These are phyloP conservation scores for Flammula alnicola DNA, from an alignment of 1,284 basidiomycete species.

Conservation along the genomic window DNA sequence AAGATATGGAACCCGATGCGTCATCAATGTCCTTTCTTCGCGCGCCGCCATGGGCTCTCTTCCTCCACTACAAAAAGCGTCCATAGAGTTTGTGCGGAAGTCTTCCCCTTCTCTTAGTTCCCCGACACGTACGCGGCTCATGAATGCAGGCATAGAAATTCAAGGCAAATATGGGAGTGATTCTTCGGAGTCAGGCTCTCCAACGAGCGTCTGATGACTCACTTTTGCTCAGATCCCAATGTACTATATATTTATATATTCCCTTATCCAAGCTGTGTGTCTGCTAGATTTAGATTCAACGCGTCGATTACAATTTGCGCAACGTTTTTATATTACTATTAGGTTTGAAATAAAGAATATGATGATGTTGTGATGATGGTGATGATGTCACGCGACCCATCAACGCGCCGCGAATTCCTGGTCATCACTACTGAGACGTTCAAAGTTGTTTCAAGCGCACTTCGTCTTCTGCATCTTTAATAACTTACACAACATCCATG, in stretches of 20 bases:
- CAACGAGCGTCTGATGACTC: no score
- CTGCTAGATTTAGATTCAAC: no score
- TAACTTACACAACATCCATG: neutral
- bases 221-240: neutral
- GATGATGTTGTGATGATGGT: neutral
- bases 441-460: neutral
- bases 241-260: neutral
- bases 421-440: neutral
- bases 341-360: no score
- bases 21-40: conserved; percentile 22
- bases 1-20: conserved; percentile 21
- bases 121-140: conserved; percentile 2
- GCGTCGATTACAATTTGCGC: no score
- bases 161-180: conserved; percentile 9
- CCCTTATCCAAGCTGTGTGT: neutral
- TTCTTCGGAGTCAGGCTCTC: neutral
- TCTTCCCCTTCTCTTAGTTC: conserved; percentile 8
- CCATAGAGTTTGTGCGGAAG: conserved; percentile 4
- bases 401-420: no score
- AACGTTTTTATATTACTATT: no score
- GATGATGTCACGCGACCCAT: no score
- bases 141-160: conserved; percentile 17
- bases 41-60: neutral
- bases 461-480: neutral
- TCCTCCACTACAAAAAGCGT: conserved; percentile 1